These are phyloP conservation scores for Candida jianshihensis DNA, from an alignment of 805 yeast genomes.

Conservation along the genomic window DNA sequence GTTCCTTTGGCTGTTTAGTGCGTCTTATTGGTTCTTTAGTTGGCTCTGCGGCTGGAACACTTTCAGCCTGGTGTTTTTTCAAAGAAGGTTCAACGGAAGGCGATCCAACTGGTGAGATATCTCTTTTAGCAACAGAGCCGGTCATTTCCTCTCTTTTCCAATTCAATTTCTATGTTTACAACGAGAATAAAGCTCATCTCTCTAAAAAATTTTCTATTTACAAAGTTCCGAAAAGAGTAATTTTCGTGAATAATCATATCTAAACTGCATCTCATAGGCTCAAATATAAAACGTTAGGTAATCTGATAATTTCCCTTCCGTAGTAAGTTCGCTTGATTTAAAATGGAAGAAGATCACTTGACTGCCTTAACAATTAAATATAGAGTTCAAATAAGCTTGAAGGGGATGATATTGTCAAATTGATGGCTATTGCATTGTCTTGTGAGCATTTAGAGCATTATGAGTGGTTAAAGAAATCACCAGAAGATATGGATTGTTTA, in stretches of 20 bases:
- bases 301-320: too few species aligned
- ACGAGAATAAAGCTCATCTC: slow-evolving; percentile 6
- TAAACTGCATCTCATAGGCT: slow-evolving; percentile 6
- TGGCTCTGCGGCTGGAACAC: slow-evolving; percentile 1
- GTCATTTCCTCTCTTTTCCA: neutral
- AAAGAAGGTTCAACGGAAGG: slow-evolving; percentile 1
- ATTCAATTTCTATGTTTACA: too few species aligned
- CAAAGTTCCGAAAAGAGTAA: neutral
- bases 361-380: too few species aligned
- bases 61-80: slow-evolving; percentile 1
- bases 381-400: too few species aligned
- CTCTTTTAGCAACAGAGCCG: slow-evolving; percentile 8
- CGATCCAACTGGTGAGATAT: slow-evolving; percentile 5
- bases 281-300: too few species aligned
- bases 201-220: slow-evolving; percentile 1
- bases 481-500: too few species aligned
- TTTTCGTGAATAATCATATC: slow-evolving; percentile 4
- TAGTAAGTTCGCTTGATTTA: too few species aligned
- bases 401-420: too few species aligned
- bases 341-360: too few species aligned
- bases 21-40: neutral
- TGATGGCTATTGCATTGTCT: too few species aligned
- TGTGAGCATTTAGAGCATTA: too few species aligned
- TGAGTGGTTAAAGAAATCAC: neutral
- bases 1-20: slow-evolving; percentile 6